A percentile compares a stretch with the other conserved stretches of the same genome.
Evolutionary conservation across 73 alveolate species (phyloP).

Genomic region (Paramecium bursaria): DNA sequence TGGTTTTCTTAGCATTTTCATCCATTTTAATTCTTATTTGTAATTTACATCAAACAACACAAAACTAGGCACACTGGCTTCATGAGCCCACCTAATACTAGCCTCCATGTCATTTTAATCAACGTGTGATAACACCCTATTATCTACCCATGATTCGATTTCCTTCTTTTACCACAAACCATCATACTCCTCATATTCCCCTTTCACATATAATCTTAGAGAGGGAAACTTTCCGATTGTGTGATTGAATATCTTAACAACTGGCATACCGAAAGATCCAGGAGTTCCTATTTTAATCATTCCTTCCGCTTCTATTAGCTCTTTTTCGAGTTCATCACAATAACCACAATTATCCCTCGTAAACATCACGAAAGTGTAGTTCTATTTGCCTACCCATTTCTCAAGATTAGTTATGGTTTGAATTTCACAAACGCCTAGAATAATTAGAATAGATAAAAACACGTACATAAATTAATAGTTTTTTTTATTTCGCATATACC

Average conservation of each 20-base stretch:
- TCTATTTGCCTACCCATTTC: slow-evolving; percentile 36
- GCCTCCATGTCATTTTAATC: slow-evolving; percentile 28
- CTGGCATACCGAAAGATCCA: slow-evolving; percentile 53
- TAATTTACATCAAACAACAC: not conserved
- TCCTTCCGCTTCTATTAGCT: slow-evolving; percentile 36
- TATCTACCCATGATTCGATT: slow-evolving; percentile 32
- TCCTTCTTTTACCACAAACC: slow-evolving; percentile 14
- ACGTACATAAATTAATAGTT: too few species aligned
- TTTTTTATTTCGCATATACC: slow-evolving; percentile 36
- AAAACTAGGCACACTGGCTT: slow-evolving; percentile 13
- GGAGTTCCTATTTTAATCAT: slow-evolving; percentile 53
- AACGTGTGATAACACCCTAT: slow-evolving; percentile 7
- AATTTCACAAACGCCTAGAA: slow-evolving; percentile 52
- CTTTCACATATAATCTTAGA: slow-evolving; percentile 30
- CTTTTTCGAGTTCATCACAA: slow-evolving; percentile 10
- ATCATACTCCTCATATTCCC: not conserved
- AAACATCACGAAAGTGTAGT: slow-evolving; percentile 32
- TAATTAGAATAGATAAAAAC: slow-evolving; percentile 54
- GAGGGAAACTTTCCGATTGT: slow-evolving; percentile 2
- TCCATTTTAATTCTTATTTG: slow-evolving; percentile 48
- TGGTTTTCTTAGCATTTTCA: slow-evolving; percentile 20
- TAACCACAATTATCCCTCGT: slow-evolving; percentile 37
- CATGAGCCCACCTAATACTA: slow-evolving; percentile 52
- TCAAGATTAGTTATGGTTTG: slow-evolving; percentile 30
- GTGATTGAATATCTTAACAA: slow-evolving; percentile 7